Conservation (phyloP, 441 rosid species). For the Sinapis alba region DNA sequence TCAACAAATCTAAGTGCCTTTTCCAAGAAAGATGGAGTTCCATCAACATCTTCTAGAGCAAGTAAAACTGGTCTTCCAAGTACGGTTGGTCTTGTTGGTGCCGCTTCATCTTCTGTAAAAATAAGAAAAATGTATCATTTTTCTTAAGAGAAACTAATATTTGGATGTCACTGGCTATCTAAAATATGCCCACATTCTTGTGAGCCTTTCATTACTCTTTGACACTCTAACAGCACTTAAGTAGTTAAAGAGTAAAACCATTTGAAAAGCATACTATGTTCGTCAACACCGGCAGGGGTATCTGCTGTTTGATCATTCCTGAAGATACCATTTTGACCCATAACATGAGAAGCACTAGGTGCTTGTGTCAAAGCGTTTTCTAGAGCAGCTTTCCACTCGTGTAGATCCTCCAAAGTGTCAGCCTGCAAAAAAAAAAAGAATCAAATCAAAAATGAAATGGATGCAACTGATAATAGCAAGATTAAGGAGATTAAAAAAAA, state of each 20-base stretch:
- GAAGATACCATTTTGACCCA: slow-evolving; percentile 86
- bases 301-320: slow-evolving; percentile 66
- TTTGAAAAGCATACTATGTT: slow-evolving; percentile 51
- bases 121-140: slow-evolving; percentile 31
- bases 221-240: neutral
- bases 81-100: slow-evolving; percentile 57
- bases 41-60: slow-evolving; percentile 98
- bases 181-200: slow-evolving; percentile 8
- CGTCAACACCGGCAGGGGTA: slow-evolving; percentile 50
- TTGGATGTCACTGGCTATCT: neutral
- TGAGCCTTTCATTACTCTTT: slow-evolving; percentile 15
- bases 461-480: slow-evolving; percentile 6
- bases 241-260: slow-evolving; percentile 8
- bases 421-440: slow-evolving; percentile 58
- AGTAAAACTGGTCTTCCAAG: slow-evolving; percentile 88
- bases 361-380: slow-evolving; percentile 92
- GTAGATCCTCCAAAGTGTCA: slow-evolving; percentile 91
- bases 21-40: slow-evolving; percentile 97
- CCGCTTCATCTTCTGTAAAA: slow-evolving; percentile 62
- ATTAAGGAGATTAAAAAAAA: neutral
- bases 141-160: slow-evolving; percentile 7
- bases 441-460: neutral
- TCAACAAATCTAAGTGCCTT: slow-evolving; percentile 93
- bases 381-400: slow-evolving; percentile 93
- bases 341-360: slow-evolving; percentile 72